Base-by-base conservation (phyloP, 306 rosid genomes). In the Lathyrus sativus region DNA sequence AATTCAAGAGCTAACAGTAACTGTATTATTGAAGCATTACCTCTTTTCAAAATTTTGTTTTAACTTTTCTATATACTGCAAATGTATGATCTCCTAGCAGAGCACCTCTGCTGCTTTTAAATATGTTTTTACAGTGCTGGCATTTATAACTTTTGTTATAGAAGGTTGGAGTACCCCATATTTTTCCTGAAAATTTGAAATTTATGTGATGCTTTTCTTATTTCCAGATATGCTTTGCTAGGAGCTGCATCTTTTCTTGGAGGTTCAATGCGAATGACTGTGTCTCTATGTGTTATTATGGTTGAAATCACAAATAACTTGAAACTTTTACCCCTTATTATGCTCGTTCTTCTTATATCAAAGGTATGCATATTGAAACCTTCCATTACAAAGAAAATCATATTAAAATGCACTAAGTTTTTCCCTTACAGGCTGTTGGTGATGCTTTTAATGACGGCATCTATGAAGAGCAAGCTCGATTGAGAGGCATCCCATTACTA, bases 211-310 rank as follows among this genome's bases (percentile, higher is more conserved):
- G 11, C 74, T 71, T 84, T 87, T 72, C 75, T 75, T 50, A 67
- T 70, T 67, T 84, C 65, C 76, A 93, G 97, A 82, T 93, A 93
- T 85, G 98, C 98, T 72, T 78, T 93, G 75, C 84, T 93, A 77
- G 98, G 98, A 72, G 98, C 96, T 72, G 98, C 98, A 62, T 88
- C 98, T 78, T 93, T 93, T 88, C 97, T 93, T 64, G 97, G 98
- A 49, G 98, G 97, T 66, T 93, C 98, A 63, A 93, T 93, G 98
- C 86, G 97, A 78, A 93, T 93, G 86, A 93, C 98, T 24, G 90
- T 93, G 67, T 88, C 98, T 75, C 75, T 93, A 1, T 93, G 98
- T 75, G 98, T 93, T 79, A 93, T 90, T 67, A 93, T 93, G 97
- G 98, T 93, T 81, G 98, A 93, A 79, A 90, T 93, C 80, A 85